These are phyloP conservation scores for Cladosporium sp. DNA, from an alignment of 2,329 filamentous ascomycete species.

Conservation along the genomic window DNA sequence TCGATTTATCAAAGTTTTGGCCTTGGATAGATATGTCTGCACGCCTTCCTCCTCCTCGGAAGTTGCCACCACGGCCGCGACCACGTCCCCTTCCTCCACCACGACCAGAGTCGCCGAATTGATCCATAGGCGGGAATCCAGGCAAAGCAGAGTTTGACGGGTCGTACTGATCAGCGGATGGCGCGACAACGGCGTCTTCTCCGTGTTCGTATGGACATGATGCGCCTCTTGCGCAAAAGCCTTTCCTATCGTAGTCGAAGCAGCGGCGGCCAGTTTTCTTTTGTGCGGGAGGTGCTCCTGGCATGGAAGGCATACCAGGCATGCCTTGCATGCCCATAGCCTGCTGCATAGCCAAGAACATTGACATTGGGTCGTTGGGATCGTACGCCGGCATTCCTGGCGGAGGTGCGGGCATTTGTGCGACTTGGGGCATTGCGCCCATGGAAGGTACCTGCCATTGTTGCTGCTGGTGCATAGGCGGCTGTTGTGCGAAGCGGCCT, in stretches of 20 bases:
- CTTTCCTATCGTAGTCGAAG: slow-evolving; percentile 71
- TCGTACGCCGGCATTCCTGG: slow-evolving; percentile 58
- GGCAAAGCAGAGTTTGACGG: slow-evolving; percentile 55
- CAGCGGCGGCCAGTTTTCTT: slow-evolving; percentile 51
- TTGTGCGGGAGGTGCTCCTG: slow-evolving; percentile 20
- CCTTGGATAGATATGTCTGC: slow-evolving; percentile 67
- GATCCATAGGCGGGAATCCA: slow-evolving; percentile 22
- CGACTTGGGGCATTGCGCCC: slow-evolving; percentile 22
- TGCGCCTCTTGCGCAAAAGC: slow-evolving; percentile 68
- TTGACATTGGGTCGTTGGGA: slow-evolving; percentile 62
- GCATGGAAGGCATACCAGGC: slow-evolving; percentile 46
- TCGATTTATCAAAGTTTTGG: slow-evolving; percentile 62
- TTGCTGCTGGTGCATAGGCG: slow-evolving; percentile 23
- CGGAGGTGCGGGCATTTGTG: slow-evolving; percentile 41
- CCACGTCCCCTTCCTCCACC: slow-evolving; percentile 45
- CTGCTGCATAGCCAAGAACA: slow-evolving; percentile 64
- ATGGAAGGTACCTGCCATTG: slow-evolving; percentile 28
- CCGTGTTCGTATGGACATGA: slow-evolving; percentile 72
- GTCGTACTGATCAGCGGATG: slow-evolving; percentile 58
- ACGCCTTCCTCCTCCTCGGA: slow-evolving; percentile 42
- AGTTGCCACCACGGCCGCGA: slow-evolving; percentile 37
- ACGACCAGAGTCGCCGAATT: slow-evolving; percentile 38
- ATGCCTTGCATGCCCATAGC: slow-evolving; percentile 50
- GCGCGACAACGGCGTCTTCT: slow-evolving; percentile 51
- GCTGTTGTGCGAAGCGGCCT: slow-evolving; percentile 30